Conservation (phyloP, 1,139 yeast species). For the Pneumocystis jirovecii region DNA sequence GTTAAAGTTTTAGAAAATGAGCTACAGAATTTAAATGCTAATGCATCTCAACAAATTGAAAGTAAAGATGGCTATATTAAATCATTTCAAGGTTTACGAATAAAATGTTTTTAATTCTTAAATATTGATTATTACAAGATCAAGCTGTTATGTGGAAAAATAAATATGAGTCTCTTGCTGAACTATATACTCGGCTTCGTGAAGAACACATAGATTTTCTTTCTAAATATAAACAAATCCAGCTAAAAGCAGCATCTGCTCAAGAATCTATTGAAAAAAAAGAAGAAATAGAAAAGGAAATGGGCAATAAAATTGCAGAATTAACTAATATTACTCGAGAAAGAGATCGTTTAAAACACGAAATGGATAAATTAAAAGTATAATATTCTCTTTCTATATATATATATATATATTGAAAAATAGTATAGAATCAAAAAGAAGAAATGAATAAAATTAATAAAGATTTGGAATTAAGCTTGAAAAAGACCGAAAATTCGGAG, state of each 20-base stretch:
- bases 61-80: constrained; percentile 63
- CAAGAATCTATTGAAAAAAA: constrained; percentile 80
- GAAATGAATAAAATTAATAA: constrained; percentile 56
- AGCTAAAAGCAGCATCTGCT: constrained; percentile 82
- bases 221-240: constrained; percentile 66
- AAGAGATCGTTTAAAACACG: constrained; percentile 77
- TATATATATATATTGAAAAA: background rate
- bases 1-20: constrained; percentile 75
- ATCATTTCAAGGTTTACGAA: constrained; percentile 32
- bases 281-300: constrained; percentile 68
- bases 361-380: constrained; percentile 58
- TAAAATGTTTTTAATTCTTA: background rate
- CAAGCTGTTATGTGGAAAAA: constrained; percentile 68
- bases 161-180: constrained; percentile 81
- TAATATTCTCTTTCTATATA: constrained; percentile 17
- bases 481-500: constrained; percentile 48
- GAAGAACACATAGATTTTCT: constrained; percentile 78
- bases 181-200: constrained; percentile 76
- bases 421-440: constrained; percentile 31
- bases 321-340: constrained; percentile 80
- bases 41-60: constrained; percentile 59
- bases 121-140: constrained; percentile 25
- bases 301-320: constrained; percentile 74
- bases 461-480: constrained; percentile 47
- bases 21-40: constrained; percentile 42